Conservation (phyloP, 768 basidiomycete genomes). For the Leucogyrophana mollusca region DNA sequence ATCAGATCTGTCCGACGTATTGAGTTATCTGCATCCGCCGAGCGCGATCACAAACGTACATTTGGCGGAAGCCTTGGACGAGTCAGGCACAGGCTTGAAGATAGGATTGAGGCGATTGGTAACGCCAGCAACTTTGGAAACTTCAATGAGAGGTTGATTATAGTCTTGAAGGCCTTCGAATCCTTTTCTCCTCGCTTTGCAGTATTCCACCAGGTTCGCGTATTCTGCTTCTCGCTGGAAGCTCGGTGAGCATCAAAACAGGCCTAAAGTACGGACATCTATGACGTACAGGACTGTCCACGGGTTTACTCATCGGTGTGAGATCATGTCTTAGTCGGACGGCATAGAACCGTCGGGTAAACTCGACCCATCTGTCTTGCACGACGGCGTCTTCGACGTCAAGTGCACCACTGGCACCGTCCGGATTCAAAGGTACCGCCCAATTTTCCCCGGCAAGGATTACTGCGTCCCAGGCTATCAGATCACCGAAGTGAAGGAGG, state of each 20-base stretch:
- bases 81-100: conserved; percentile 36
- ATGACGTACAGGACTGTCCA: conserved; percentile 58
- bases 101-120: conserved; percentile 62
- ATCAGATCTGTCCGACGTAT: conserved; percentile 59
- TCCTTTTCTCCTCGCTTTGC: conserved; percentile 56
- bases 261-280: conserved; percentile 1
- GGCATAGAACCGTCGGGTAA: conserved; percentile 67
- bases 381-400: conserved; percentile 64
- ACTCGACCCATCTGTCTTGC: conserved; percentile 76
- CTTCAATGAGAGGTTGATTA: conserved; percentile 72
- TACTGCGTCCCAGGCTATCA: conserved; percentile 67
- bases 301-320: conserved; percentile 69
- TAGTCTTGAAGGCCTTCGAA: conserved; percentile 62
- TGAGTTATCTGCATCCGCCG: conserved; percentile 19
- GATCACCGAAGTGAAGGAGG: conserved; percentile 32
- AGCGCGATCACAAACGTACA: conserved; percentile 42
- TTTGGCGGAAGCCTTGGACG: conserved; percentile 48
- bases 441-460: conserved; percentile 50
- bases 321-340: conserved; percentile 60
- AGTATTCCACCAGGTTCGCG: conserved; percentile 63
- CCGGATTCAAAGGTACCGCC: conserved; percentile 45
- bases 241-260: conserved; percentile 4
- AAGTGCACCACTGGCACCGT: conserved; percentile 24
- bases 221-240: conserved; percentile 61
- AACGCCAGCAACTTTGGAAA: conserved; percentile 47